Conservation (phyloP, 495 filamentous ascomycete species). For the Neurospora tetrasperma region DNA sequence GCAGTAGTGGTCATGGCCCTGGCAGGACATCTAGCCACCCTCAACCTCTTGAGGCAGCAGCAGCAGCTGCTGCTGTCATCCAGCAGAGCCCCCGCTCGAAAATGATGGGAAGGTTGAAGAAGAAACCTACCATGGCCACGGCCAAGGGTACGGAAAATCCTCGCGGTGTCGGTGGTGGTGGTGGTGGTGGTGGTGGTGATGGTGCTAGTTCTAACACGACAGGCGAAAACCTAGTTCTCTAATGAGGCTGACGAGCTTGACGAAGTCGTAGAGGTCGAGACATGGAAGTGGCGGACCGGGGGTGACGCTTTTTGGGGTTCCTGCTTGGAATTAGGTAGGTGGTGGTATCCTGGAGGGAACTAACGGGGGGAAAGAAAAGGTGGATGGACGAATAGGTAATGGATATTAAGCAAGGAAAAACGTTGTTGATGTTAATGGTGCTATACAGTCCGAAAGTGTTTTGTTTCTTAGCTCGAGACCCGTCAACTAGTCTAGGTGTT, state of each 20-base stretch:
- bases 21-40: not conserved
- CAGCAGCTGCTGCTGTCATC: too few species aligned
- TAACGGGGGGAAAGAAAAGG: not conserved
- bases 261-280: not conserved
- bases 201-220: not conserved
- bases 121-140: not conserved
- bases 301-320: not conserved
- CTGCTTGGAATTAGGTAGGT: not conserved
- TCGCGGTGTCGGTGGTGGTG: not conserved
- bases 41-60: not conserved
- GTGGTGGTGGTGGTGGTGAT: not conserved
- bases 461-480: too few species aligned
- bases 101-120: not conserved
- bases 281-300: not conserved
- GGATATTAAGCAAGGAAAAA: not conserved
- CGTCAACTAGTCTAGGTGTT: too few species aligned
- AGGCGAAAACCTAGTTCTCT: not conserved
- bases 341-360: too few species aligned
- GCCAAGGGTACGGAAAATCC: not conserved
- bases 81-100: not conserved
- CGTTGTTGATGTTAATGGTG: not conserved
- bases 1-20: not conserved
- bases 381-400: not conserved
- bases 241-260: not conserved
- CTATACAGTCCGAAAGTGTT: too few species aligned